phyloP scores from a whole-genome alignment of 345 rosid species.

The Melastoma malabathricum region DNA sequence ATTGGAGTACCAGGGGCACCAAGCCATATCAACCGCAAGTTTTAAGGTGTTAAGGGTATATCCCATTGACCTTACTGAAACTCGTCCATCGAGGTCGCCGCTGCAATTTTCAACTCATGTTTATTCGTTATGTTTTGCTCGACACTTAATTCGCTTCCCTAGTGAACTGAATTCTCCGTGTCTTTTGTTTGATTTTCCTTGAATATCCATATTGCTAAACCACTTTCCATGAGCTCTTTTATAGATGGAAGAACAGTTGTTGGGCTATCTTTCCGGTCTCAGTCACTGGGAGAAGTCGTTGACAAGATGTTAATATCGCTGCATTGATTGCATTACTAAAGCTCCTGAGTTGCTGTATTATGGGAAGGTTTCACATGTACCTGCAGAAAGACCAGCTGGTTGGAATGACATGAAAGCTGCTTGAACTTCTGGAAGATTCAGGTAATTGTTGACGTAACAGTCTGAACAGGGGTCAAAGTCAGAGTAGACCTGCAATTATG shows the following conservation, averaged over 20 bases:
- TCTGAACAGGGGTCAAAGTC: conserved; percentile 34
- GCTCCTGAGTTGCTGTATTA: neutral
- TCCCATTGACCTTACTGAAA: conserved; percentile 32
- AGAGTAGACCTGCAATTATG: neutral
- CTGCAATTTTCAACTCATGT: conserved; percentile 10
- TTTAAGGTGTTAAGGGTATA: conserved; percentile 22
- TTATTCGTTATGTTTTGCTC: neutral
- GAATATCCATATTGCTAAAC: conserved; percentile 30
- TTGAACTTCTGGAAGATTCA: conserved; percentile 32
- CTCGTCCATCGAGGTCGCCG: conserved; percentile 27
- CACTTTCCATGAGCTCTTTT: conserved; percentile 18
- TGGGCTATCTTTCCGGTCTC: conserved; percentile 19
- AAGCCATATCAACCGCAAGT: conserved; percentile 14
- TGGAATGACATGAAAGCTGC: conserved; percentile 24
- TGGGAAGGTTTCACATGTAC: conserved; percentile 10
- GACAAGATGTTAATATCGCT: neutral
- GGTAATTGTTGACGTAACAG: conserved; percentile 16
- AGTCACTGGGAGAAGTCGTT: conserved; percentile 3
- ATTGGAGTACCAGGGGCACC: conserved; percentile 34
- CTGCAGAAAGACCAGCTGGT: conserved; percentile 26
- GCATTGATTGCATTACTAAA: neutral
- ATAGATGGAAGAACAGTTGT: conserved; percentile 25
- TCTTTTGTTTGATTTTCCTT: conserved; percentile 14
- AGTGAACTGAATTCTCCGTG: neutral
- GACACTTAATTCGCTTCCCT: neutral